These are phyloP conservation scores for Rhizophora mangle DNA, from an alignment of 345 rosid species.

Conservation along the genomic window DNA sequence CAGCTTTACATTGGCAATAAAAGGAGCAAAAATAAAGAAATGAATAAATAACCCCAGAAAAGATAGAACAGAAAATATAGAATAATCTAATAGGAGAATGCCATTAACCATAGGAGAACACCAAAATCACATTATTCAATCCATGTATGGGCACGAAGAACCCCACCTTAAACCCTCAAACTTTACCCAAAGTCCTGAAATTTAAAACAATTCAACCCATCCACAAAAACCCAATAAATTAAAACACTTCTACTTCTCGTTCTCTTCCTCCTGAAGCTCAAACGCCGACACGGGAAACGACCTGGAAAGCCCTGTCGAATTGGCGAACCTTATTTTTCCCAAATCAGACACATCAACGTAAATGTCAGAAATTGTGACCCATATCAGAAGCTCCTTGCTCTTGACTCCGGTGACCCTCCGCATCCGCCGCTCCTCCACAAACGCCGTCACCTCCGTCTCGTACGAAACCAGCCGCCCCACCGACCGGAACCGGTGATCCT, in stretches of 20 bases:
- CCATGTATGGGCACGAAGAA: no score
- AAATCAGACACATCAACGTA: slow-evolving; percentile 28
- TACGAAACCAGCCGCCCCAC: slow-evolving; percentile 45
- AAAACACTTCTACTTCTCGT: background rate
- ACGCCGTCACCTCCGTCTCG: slow-evolving; percentile 49
- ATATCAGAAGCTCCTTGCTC: slow-evolving; percentile 53
- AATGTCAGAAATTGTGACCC: slow-evolving; percentile 57
- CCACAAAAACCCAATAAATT: background rate
- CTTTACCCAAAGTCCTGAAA: background rate
- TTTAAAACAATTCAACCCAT: background rate
- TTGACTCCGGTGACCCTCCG: slow-evolving; percentile 45
- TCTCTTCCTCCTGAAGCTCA: slow-evolving; percentile 25
- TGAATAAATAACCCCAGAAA: no score
- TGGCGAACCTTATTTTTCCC: slow-evolving; percentile 44
- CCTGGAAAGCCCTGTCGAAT: slow-evolving; percentile 44
- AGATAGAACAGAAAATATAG: no score
- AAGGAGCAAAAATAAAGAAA: no score
- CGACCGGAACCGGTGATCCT: slow-evolving; percentile 36
- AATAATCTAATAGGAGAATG: no score
- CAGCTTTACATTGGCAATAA: no score
- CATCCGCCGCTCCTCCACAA: slow-evolving; percentile 50
- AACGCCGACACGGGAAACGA: slow-evolving; percentile 57
- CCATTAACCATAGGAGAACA: no score
- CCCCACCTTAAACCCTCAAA: no score
- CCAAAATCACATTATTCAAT: no score